Percentiles rank a stretch among this genome's conserved stretches.
Conservation (phyloP, 2,329 filamentous ascomycete species). For the Microthyrium microscopicum region DNA sequence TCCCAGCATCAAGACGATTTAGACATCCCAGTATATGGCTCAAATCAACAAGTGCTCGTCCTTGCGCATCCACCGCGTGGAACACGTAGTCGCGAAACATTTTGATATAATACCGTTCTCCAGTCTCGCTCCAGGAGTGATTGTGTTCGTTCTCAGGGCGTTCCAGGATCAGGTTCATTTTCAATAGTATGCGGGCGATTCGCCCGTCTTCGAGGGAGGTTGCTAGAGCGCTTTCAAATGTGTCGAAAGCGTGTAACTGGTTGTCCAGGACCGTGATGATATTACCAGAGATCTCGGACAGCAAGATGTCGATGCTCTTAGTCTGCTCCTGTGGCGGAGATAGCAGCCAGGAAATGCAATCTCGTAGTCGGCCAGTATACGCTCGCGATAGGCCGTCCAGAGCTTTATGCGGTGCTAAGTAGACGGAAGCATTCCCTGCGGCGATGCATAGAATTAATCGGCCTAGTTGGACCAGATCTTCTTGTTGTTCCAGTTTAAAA, state of each 20-base stretch:
- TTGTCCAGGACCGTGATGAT: constrained; percentile 61
- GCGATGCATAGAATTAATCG: constrained; percentile 70
- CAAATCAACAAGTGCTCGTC: constrained; percentile 68
- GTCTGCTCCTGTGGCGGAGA: constrained; percentile 36
- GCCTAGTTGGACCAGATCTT: constrained; percentile 75
- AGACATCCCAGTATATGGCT: constrained; percentile 75
- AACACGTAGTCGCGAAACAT: constrained; percentile 95
- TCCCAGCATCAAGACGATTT: constrained; percentile 84
- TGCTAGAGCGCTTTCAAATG: constrained; percentile 52
- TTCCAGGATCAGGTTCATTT: constrained; percentile 79
- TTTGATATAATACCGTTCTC: constrained; percentile 82
- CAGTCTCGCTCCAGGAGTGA: constrained; percentile 70
- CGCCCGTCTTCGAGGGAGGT: constrained; percentile 83
- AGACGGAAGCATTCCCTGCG: constrained; percentile 43
- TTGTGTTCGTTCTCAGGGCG: constrained; percentile 70
- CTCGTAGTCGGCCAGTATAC: constrained; percentile 64
- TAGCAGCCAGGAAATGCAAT: constrained; percentile 69
- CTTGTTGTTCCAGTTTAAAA: constrained; percentile 54
- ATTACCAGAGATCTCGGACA: constrained; percentile 62
- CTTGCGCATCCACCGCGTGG: constrained; percentile 78
- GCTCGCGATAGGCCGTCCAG: constrained; percentile 61
- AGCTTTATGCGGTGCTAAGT: constrained; percentile 48
- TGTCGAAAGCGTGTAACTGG: constrained; percentile 63
- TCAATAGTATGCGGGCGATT: constrained; percentile 61
- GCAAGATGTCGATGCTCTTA: constrained; percentile 65